A percentile compares a stretch with the other conserved stretches of the same genome.
These are phyloP conservation scores for Picochlorum sp. DNA, from an alignment of 139 green algal species.

Conservation along the genomic window DNA sequence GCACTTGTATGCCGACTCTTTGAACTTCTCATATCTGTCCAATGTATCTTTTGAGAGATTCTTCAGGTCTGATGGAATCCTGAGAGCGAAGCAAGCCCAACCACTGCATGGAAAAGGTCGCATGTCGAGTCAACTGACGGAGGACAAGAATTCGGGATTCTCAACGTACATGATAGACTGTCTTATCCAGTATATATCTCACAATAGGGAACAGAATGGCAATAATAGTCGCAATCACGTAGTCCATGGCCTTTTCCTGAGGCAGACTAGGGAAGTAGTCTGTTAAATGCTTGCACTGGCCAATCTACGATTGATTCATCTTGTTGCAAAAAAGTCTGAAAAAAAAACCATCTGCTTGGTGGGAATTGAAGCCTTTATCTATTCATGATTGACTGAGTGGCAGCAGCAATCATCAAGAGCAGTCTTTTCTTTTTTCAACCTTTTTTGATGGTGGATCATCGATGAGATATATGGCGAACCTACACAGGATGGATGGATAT, in stretches of 20 bases:
- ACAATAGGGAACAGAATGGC: slow-evolving; percentile 22
- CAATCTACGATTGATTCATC: too few relatives aligned
- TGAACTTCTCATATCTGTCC: slow-evolving; percentile 12
- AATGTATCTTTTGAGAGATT: background rate
- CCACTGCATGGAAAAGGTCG: background rate
- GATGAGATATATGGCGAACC: too few relatives aligned
- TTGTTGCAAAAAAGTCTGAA: too few relatives aligned
- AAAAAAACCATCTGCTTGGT: too few relatives aligned
- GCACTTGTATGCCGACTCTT: slow-evolving; percentile 32
- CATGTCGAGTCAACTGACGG: too few relatives aligned
- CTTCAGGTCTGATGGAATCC: slow-evolving; percentile 18
- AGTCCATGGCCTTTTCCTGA: slow-evolving; percentile 11
- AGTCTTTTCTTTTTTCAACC: too few relatives aligned
- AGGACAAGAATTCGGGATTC: background rate
- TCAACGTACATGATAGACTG: slow-evolving; percentile 19
- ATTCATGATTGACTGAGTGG: too few relatives aligned
- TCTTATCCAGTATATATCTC: slow-evolving; percentile 20
- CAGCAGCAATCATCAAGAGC: too few relatives aligned
- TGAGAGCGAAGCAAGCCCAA: slow-evolving; percentile 2
- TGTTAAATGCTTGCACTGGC: background rate
- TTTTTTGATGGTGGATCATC: too few relatives aligned
- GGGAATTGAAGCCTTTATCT: too few relatives aligned
- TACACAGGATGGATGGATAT: too few relatives aligned
- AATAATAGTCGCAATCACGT: slow-evolving; percentile 11
- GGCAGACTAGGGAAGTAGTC: slow-evolving; percentile 1